Evolutionary conservation across 345 rosid species (phyloP).

Genomic region (Cardamine occulta): DNA sequence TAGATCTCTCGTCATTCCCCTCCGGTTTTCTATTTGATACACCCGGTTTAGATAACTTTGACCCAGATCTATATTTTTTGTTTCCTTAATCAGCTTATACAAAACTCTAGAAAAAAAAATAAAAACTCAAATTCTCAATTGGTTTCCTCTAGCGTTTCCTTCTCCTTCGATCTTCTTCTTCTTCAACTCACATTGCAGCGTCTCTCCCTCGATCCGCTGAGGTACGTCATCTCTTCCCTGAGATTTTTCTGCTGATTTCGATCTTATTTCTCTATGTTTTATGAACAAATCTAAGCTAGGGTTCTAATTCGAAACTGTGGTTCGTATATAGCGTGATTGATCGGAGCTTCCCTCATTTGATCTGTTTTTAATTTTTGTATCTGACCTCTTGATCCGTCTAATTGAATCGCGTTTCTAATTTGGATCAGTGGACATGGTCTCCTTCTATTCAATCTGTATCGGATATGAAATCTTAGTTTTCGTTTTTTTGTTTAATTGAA

Average conservation of each 20-base stretch:
- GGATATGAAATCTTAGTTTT: constrained; percentile 18
- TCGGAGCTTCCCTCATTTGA: constrained; percentile 23
- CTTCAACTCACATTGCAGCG: constrained; percentile 23
- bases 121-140: neutral
- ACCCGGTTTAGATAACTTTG: constrained; percentile 13
- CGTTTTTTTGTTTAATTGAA: neutral
- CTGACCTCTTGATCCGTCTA: neutral
- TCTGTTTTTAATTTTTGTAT: too few species aligned
- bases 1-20: neutral
- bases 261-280: constrained; percentile 1
- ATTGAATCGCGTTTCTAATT: neutral
- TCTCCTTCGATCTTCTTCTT: constrained; percentile 25
- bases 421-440: constrained; percentile 6
- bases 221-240: constrained; percentile 25
- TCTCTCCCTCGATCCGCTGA: constrained; percentile 19
- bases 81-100: neutral
- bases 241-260: neutral
- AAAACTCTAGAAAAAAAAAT: neutral
- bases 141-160: neutral
- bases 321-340: neutral
- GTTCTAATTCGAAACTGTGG: neutral
- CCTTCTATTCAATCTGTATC: neutral
- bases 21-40: neutral
- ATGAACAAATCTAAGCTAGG: constrained; percentile 30
- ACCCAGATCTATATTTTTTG: neutral